Evolutionary conservation across 192 early-diverging fungal species (phyloP).

Genomic region (Mortierella alpina): DNA sequence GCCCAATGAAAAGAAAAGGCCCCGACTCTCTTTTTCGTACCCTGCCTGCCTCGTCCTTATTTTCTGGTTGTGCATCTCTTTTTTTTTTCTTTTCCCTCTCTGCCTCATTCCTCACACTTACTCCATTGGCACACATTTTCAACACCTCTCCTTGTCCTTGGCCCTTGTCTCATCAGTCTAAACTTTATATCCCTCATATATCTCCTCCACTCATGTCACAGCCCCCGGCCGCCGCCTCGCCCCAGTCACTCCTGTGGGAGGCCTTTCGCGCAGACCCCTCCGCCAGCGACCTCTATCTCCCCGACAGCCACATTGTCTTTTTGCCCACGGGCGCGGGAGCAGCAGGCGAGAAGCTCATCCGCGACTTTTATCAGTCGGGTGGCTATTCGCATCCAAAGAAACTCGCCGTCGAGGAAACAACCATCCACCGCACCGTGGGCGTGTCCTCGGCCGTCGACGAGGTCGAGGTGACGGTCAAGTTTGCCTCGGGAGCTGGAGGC

Average conservation of each 20-base stretch:
- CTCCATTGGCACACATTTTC: background rate
- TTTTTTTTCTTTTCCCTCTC: background rate
- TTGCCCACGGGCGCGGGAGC: conserved; percentile 44
- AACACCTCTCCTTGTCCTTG: background rate
- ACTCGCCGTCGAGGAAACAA: conserved; percentile 45
- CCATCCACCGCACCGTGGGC: conserved; percentile 50
- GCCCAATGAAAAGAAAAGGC: too few species aligned
- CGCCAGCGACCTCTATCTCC: conserved; percentile 19
- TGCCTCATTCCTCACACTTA: background rate
- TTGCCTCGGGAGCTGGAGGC: conserved; percentile 49
- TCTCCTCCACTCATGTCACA: conserved; percentile 2
- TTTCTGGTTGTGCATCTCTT: background rate
- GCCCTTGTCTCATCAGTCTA: background rate
- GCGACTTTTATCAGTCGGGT: conserved; percentile 30
- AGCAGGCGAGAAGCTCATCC: conserved; percentile 19
- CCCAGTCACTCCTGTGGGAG: conserved; percentile 27
- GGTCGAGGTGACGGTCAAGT: conserved; percentile 55
- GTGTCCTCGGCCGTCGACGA: conserved; percentile 57
- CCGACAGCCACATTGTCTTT: conserved; percentile 43
- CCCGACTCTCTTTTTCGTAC: background rate
- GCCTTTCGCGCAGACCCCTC: conserved; percentile 34
- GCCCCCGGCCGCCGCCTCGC: background rate
- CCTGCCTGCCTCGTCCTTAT: background rate
- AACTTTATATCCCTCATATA: background rate
- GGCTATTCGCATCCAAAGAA: conserved; percentile 35